Evolutionary conservation across 2,329 filamentous ascomycete species (phyloP).

Genomic region (Chaetomium globosum): DNA sequence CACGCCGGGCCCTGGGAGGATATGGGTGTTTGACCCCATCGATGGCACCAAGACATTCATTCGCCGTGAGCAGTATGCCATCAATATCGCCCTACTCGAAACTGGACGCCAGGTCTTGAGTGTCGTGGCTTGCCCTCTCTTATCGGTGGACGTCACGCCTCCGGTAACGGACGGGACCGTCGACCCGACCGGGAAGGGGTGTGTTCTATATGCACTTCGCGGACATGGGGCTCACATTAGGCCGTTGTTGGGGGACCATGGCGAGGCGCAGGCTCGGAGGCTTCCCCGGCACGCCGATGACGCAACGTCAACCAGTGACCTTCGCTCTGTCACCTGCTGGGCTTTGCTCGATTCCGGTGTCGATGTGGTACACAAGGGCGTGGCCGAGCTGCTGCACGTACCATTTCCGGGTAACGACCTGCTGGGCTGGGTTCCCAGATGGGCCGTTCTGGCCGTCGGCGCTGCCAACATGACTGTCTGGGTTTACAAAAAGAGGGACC

Average conservation of each 20-base stretch:
- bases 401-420: conserved; percentile 54
- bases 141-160: conserved; percentile 44
- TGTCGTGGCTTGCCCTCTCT: conserved; percentile 51
- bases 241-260: conserved; percentile 41
- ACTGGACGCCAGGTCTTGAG: conserved; percentile 54
- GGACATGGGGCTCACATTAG: conserved; percentile 54
- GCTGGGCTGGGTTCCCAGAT: conserved; percentile 60
- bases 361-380: conserved; percentile 50
- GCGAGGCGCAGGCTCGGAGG: conserved; percentile 36
- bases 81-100: conserved; percentile 58
- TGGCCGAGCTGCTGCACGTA: conserved; percentile 49
- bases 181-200: conserved; percentile 49
- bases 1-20: conserved; percentile 35
- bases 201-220: conserved; percentile 54
- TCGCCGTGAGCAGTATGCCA: conserved; percentile 57
- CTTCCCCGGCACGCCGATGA: conserved; percentile 41
- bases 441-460: conserved; percentile 56
- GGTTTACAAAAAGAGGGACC: conserved; percentile 55
- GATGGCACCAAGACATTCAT: conserved; percentile 63
- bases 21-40: conserved; percentile 64
- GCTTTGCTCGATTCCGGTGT: conserved; percentile 53
- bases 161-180: conserved; percentile 50
- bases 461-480: conserved; percentile 58
- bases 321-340: conserved; percentile 54
- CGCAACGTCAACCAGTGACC: conserved; percentile 31